Conservation (phyloP, 164 flowering plant genomes). For the Platanus orientalis region DNA sequence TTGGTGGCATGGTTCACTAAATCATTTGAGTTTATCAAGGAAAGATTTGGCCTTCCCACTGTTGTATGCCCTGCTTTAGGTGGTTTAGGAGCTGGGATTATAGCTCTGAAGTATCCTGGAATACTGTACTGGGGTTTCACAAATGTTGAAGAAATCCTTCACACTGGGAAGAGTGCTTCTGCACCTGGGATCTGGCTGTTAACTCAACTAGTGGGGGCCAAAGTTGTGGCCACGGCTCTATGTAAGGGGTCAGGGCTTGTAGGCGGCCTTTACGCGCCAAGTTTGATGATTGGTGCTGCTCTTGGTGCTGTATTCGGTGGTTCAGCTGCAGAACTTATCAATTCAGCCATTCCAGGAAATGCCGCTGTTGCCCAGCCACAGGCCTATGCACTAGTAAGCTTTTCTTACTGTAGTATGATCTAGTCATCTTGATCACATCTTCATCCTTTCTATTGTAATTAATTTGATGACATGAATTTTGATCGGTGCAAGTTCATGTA, state of each 20-base stretch:
- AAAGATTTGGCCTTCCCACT: constrained; percentile 70
- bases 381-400: constrained; percentile 88
- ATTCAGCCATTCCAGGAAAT: constrained; percentile 94
- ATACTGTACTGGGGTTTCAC: constrained; percentile 97
- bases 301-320: constrained; percentile 99
- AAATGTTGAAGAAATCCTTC: constrained; percentile 96
- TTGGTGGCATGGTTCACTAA: constrained; percentile 81
- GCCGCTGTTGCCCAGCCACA: constrained; percentile 97
- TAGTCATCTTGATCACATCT: background rate
- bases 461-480: background rate
- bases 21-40: constrained; percentile 67
- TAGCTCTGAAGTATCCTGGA: constrained; percentile 97
- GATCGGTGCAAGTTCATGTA: background rate
- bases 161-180: constrained; percentile 92
- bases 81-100: constrained; percentile 93
- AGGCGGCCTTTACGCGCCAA: constrained; percentile 99
- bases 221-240: constrained; percentile 94
- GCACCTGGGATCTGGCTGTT: constrained; percentile 97
- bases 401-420: constrained; percentile 3
- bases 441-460: background rate
- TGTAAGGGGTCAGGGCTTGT: constrained; percentile 99
- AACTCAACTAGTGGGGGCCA: constrained; percentile 86
- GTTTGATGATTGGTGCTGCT: constrained; percentile 99
- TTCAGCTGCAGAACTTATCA: constrained; percentile 83
- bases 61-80: constrained; percentile 96